phyloP scores from a whole-genome alignment of 371 early-diverging fungal genomes.

The Actinomortierella ambigua region DNA sequence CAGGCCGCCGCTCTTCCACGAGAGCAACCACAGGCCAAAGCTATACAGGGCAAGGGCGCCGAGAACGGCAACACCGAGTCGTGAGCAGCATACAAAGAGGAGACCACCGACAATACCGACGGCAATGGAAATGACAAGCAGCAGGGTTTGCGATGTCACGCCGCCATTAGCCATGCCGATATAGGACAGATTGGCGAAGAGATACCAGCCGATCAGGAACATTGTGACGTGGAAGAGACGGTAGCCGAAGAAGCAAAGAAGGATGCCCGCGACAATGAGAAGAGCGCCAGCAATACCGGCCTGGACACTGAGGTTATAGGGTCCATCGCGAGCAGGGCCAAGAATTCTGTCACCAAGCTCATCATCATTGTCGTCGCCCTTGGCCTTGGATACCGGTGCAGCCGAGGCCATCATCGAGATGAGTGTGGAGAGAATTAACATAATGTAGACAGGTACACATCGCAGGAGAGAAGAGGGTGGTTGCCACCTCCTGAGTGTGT shows the following conservation, averaged over 20 bases:
- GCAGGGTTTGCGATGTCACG: conserved; percentile 52
- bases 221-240: conserved; percentile 56
- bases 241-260: conserved; percentile 69
- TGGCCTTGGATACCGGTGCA: conserved; percentile 6
- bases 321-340: conserved; percentile 8
- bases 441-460: no score
- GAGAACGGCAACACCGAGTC: conserved; percentile 59
- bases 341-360: not conserved
- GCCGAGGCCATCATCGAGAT: conserved; percentile 1
- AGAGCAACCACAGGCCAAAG: conserved; percentile 64
- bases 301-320: conserved; percentile 53
- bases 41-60: conserved; percentile 66
- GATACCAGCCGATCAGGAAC: conserved; percentile 64
- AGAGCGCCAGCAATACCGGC: conserved; percentile 64
- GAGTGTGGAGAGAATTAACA: no score
- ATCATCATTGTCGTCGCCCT: not conserved
- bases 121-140: conserved; percentile 59
- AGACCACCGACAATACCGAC: conserved; percentile 63
- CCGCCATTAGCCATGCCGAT: conserved; percentile 59
- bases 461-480: no score
- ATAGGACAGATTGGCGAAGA: conserved; percentile 56
- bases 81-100: conserved; percentile 52
- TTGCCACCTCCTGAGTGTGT: no score
- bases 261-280: conserved; percentile 63
- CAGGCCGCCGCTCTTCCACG: conserved; percentile 58